Conservation (phyloP, 2,329 filamentous ascomycete species). For the Penicillium paneum region DNA sequence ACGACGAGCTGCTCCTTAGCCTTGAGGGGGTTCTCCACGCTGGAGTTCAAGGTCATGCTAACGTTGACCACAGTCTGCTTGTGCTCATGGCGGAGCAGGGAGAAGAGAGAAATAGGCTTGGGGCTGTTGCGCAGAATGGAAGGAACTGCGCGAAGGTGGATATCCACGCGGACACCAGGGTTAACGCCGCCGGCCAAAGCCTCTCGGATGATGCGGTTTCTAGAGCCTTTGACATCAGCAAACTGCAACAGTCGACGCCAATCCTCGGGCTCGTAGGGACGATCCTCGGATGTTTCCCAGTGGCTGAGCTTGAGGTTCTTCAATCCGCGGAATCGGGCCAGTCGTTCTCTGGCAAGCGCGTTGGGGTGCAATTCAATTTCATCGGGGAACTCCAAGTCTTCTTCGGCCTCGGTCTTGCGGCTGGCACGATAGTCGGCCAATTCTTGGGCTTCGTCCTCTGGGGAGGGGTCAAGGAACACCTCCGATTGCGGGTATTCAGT, state of each 20-base stretch:
- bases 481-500: conserved; percentile 94
- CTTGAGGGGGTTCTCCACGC: conserved; percentile 72
- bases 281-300: conserved; percentile 88
- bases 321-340: conserved; percentile 82
- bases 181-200: conserved; percentile 83
- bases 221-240: conserved; percentile 82
- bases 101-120: conserved; percentile 73
- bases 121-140: conserved; percentile 49
- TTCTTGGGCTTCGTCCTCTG: conserved; percentile 79
- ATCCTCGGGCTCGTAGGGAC: conserved; percentile 80
- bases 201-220: conserved; percentile 73
- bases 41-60: conserved; percentile 79
- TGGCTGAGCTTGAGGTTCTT: conserved; percentile 84
- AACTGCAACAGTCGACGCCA: conserved; percentile 84
- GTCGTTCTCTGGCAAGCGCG: conserved; percentile 77
- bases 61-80: conserved; percentile 89
- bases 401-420: conserved; percentile 75
- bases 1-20: conserved; percentile 89
- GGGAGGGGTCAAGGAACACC: conserved; percentile 75
- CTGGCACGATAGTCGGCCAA: conserved; percentile 76
- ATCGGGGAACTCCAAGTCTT: conserved; percentile 94
- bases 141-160: conserved; percentile 66
- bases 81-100: conserved; percentile 87
- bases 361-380: conserved; percentile 92
- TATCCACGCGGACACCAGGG: conserved; percentile 75